These are phyloP conservation scores for Heliamphora pulchella DNA, from an alignment of 179 eudicot genomes.

Conservation along the genomic window DNA sequence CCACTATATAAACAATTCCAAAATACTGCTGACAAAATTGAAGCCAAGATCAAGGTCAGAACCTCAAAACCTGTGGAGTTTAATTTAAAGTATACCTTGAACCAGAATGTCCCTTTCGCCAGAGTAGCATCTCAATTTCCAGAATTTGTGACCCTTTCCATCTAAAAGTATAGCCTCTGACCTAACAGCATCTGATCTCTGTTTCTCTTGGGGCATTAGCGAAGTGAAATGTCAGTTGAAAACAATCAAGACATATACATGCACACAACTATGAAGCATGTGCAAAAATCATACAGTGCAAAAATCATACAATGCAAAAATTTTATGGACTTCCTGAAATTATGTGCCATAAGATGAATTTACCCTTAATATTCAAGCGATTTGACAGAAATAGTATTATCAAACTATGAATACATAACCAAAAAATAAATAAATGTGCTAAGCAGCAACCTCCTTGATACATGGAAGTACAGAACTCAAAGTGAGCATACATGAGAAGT, in stretches of 20 bases:
- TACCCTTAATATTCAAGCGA: too few species aligned
- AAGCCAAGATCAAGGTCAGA: not conserved
- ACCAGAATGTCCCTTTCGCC: conserved; percentile 16
- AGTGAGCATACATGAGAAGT: not conserved
- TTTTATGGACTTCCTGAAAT: not conserved
- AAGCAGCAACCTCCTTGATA: not conserved
- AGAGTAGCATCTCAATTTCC: conserved; percentile 28
- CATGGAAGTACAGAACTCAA: not conserved
- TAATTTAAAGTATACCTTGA: conserved; percentile 21
- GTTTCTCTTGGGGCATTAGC: conserved; percentile 10
- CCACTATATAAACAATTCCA: too few species aligned
- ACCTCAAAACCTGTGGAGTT: not conserved
- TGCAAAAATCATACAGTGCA: not conserved
- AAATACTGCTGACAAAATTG: not conserved
- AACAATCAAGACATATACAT: not conserved
- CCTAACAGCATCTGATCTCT: conserved; percentile 21
- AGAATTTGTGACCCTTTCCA: conserved; percentile 23
- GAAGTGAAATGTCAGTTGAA: conserved; percentile 2
- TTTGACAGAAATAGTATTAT: not conserved
- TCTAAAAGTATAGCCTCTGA: conserved; percentile 25
- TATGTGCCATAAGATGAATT: not conserved
- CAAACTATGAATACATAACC: not conserved
- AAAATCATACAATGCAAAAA: not conserved
- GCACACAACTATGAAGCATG: not conserved
- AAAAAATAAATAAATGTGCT: not conserved